Base-by-base conservation (phyloP, 164 flowering plant genomes). In the Berberis thunbergii region DNA sequence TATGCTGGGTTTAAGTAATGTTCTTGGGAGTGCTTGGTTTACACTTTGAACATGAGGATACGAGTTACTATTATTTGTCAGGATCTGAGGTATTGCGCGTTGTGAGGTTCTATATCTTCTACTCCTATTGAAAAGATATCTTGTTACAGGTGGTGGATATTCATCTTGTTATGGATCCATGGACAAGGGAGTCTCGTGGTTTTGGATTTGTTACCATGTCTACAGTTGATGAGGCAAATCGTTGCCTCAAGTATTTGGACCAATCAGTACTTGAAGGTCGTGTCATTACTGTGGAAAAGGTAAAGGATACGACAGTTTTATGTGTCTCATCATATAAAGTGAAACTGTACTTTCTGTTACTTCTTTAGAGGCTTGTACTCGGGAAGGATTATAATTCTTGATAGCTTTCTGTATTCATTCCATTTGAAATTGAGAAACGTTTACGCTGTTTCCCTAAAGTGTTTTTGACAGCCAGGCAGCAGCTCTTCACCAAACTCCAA, bases 241-340 rank as follows among this genome's bases (percentile, higher is more conserved):
- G 26, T 26, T 26, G 97, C 70, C 61, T 94, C 54, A 91, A 89
- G 81, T 85, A 87, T 63, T 70, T 94, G 66, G 74, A 91, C 45
- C 77, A 80, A 6, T 89, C 99, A 7, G 87, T 85, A 1, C 84
- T 91, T 59, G 93, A 86, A 64, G 96, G 97, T 4, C 90, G 97
- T 45, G 86, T 87, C 41, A 91, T 94, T 55, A 89, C 85, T 7
- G 96, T 94, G 55, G 97, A 90, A 81, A 93, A 86, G 98, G 98
- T 93, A 80, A 26, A 26, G 39, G 39, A 55, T n/a, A 55, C 58
- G 8, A 26, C 26, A 26, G 26, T 26, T 26, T 26, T 26, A 26
- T 26, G 26, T 26, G 26, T 26, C 26, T 26, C 26, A 26, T 26
- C 26, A 26, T 26, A 26, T 26, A 0, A 26, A 26, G 26, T 26